Evolutionary conservation across 108 stramenopile species (phyloP), one percentile per base, ranked within the genome.

Genomic region (Fragilariopsis cylindrus): DNA sequence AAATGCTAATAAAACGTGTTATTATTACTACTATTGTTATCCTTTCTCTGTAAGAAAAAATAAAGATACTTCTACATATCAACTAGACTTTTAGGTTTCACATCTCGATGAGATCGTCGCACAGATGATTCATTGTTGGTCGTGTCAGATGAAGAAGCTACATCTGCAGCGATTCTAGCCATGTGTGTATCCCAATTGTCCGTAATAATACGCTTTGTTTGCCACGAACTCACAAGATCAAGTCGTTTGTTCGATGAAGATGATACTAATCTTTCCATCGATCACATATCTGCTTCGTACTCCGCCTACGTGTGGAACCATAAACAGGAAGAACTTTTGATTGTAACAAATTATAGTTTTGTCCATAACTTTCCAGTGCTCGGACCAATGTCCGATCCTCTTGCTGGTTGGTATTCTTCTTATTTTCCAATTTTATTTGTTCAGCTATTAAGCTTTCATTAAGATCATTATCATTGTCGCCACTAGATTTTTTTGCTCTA

Each of bases 331-430:
- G 42, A 58, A 79, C 39, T 30, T 79, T 65, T 57, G 72, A 71
- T 5, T 56, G 56, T 2, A 71, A 15, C 67, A 79, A 48, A 2
- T 66, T 53, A n/a, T 49, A 16, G 21, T 75, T 73, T 16, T 46
- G 18, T 3, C 83, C 83, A 49, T 81, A 84, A 57, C 83, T 84
- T 39, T 81, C 79, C 7, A 81, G 55, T 3, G 75, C 62, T 5
- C 83, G 76, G 8, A 77, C 3, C 49, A 84, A 52, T 6, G 54
- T 74, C 3, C 80, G 74, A 41, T 78, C 63, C 65, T 81, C 76
- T 18, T 78, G 69, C 44, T 70, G 48, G 13, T 71, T 58, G 5
- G 65, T 30, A 2, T 19, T 57, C 5, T 57, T 45, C 60, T 62
- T 54, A 4, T 69, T 40, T 18, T 82, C 40, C 44, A 48, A 60